Percentiles rank a stretch among this genome's conserved stretches.
These are phyloP conservation scores for Ophiosphaerella herpotricha DNA, from an alignment of 2,329 filamentous ascomycete genomes.

Conservation along the genomic window DNA sequence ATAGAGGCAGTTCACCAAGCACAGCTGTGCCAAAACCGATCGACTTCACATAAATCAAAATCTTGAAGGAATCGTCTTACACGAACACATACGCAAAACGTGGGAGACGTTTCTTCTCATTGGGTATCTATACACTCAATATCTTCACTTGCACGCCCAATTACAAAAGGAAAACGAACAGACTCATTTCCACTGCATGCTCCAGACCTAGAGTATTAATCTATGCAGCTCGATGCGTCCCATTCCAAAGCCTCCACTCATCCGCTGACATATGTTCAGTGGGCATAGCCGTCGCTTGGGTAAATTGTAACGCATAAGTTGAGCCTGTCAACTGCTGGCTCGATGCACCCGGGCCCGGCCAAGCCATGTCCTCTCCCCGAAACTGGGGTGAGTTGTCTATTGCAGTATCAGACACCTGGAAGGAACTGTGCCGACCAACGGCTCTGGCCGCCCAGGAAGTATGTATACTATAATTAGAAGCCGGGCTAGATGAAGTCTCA, in stretches of 20 bases:
- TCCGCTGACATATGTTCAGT: slow-evolving; percentile 1
- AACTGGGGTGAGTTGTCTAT: slow-evolving; percentile 8
- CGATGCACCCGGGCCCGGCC: slow-evolving; percentile 2
- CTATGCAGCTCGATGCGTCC: slow-evolving; percentile 2
- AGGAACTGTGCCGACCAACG: slow-evolving; percentile 20
- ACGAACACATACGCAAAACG: neutral
- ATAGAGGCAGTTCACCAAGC: no score
- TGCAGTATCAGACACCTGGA: slow-evolving; percentile 11
- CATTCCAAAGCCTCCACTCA: slow-evolving; percentile 6
- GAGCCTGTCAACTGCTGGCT: neutral
- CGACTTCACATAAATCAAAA: no score
- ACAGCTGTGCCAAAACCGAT: no score
- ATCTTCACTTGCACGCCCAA: neutral
- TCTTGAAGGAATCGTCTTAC: neutral
- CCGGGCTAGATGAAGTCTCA: slow-evolving; percentile 5
- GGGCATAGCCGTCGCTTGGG: neutral
- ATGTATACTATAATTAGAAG: slow-evolving; percentile 13
- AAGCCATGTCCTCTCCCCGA: neutral
- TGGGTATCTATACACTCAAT: neutral
- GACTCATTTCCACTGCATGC: neutral
- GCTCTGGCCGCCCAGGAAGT: slow-evolving; percentile 9
- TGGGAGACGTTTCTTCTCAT: neutral
- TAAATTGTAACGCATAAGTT: slow-evolving; percentile 1
- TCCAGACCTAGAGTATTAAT: neutral
- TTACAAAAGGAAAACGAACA: neutral